A percentile compares a stretch with the other conserved stretches of the same genome.
Evolutionary conservation across 352 stramenopile species (phyloP).

Genomic region (Pythium vanterpoolii): DNA sequence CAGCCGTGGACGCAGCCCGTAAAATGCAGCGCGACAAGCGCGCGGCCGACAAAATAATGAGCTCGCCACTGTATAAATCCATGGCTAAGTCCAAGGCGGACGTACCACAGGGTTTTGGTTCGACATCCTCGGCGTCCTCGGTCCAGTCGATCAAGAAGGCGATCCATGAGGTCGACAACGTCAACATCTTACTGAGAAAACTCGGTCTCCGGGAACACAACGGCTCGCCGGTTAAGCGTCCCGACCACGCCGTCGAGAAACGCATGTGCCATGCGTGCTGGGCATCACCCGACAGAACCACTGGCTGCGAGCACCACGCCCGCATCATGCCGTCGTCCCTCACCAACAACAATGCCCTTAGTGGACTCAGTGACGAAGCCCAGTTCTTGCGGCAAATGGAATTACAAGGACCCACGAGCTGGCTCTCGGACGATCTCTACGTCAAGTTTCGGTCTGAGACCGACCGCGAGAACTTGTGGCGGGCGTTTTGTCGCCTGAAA

Average conservation of each 20-base stretch:
- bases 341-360: slow-evolving; percentile 35
- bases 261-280: slow-evolving; percentile 84
- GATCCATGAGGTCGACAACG: slow-evolving; percentile 68
- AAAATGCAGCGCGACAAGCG: slow-evolving; percentile 30
- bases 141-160: slow-evolving; percentile 50
- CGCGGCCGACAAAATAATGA: slow-evolving; percentile 53
- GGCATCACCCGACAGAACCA: slow-evolving; percentile 51
- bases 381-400: slow-evolving; percentile 46
- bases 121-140: not conserved
- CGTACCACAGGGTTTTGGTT: slow-evolving; percentile 22
- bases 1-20: slow-evolving; percentile 12
- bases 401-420: slow-evolving; percentile 75
- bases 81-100: slow-evolving; percentile 50
- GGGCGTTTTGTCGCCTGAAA: slow-evolving; percentile 43
- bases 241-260: slow-evolving; percentile 68
- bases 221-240: slow-evolving; percentile 32
- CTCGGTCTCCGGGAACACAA: slow-evolving; percentile 50
- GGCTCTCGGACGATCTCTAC: slow-evolving; percentile 76
- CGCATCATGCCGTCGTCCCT: slow-evolving; percentile 28
- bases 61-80: slow-evolving; percentile 73
- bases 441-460: slow-evolving; percentile 74
- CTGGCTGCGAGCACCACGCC: slow-evolving; percentile 59
- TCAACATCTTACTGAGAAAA: slow-evolving; percentile 63
- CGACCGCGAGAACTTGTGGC: slow-evolving; percentile 66
- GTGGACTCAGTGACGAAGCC: slow-evolving; percentile 49